phyloP scores from a whole-genome alignment of 345 rosid species.

The rapeseed (Brassica napus) region Da-Ae NC_063436.1:19085001-19085500 shows the following conservation, averaged over 20 bases:
- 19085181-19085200: constrained; percentile 26
- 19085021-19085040: too few species aligned
- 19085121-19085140: too few species aligned
- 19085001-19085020: too few species aligned
- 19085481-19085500: not conserved
- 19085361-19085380: not conserved
- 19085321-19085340: constrained; percentile 25
- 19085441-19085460: not conserved
- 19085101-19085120: too few species aligned
- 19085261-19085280: not conserved
- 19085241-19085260: constrained; percentile 33
- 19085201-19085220: constrained; percentile 20
- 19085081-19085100: too few species aligned
- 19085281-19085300: constrained; percentile 5
- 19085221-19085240: constrained; percentile 22
- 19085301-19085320: constrained; percentile 35
- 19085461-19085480: not conserved
- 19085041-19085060: too few species aligned
- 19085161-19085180: too few species aligned
- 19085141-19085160: too few species aligned
- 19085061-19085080: too few species aligned
- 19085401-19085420: not conserved
- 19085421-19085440: not conserved
- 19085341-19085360: constrained; percentile 28
- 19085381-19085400: not conserved